Base-by-base conservation (phyloP, 2,329 filamentous ascomycete species). In the Macrophomina phaseolina region DNA sequence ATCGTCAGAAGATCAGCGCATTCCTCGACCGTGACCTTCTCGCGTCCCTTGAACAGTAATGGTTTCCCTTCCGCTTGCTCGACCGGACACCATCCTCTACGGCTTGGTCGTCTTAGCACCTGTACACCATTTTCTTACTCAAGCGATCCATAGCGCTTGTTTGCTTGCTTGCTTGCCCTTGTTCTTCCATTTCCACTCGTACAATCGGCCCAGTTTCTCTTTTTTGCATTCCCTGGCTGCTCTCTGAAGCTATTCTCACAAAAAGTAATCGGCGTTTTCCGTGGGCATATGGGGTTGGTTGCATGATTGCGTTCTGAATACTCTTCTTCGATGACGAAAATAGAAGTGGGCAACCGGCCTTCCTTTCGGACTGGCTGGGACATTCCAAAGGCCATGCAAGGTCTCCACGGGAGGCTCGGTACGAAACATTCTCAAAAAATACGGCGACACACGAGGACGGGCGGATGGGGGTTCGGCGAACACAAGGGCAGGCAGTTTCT, bases 1-100 rank as follows among this genome's bases (percentile, higher is more conserved):
- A 84, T 73, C 82, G 85, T 72, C 86, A 86, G 78, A 84, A 82
- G 73, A 81, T 89, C 67, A 78, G 82, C 64, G 81, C 83, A 67
- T 76, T 86, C 67, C 76, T 89, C 67, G 84, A 85, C 72, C 75
- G 77, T 32, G 78, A 82, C 67, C 77, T 88, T 67, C 84, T 81
- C 74, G 78, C 81, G 70, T 81, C 84, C 70, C 81, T 89, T 70
- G 83, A 87, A 67, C 73, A 73, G 66, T 76, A 65, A 63, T 66
- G 40, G 45, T 42, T 42, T 40, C 23, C 28, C 45, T 61, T 28
- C n/a, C 34, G 34, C 64, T 45, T 60, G 46, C 34, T 36, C 36
- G 49, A 23, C 28, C 60, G 46, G 28, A 40, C 52, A 42, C 52
- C 11, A 42, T 42, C 34, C 55, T 53, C 53, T 55, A 60, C 63